phyloP scores from a whole-genome alignment of 2,329 filamentous ascomycete species.

The Paecilomyces variotii region DNA sequence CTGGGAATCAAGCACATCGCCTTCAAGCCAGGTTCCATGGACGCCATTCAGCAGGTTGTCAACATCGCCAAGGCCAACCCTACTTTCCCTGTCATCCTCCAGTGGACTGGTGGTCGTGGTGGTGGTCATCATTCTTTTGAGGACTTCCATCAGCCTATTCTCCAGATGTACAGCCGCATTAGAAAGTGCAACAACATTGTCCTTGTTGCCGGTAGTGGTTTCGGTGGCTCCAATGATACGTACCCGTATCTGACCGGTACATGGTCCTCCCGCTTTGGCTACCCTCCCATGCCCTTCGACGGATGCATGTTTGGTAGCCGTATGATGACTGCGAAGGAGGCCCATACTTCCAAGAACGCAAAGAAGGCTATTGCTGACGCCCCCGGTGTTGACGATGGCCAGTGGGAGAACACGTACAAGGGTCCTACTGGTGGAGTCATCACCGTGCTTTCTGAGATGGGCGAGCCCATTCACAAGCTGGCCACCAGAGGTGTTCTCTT shows the following conservation, averaged over 20 bases:
- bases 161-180: slow-evolving; percentile 86
- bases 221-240: slow-evolving; percentile 81
- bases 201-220: slow-evolving; percentile 82
- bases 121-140: slow-evolving; percentile 93
- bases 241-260: slow-evolving; percentile 85
- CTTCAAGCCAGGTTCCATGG: slow-evolving; percentile 86
- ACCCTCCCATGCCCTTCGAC: slow-evolving; percentile 90
- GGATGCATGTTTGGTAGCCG: slow-evolving; percentile 85
- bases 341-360: slow-evolving; percentile 75
- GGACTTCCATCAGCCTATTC: slow-evolving; percentile 86
- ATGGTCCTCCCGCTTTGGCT: slow-evolving; percentile 81
- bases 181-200: slow-evolving; percentile 80
- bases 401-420: slow-evolving; percentile 94
- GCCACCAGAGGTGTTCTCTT: slow-evolving; percentile 92
- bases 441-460: slow-evolving; percentile 97
- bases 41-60: slow-evolving; percentile 81
- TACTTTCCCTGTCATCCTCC: slow-evolving; percentile 81
- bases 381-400: slow-evolving; percentile 66
- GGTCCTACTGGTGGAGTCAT: slow-evolving; percentile 86
- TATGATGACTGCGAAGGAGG: slow-evolving; percentile 92
- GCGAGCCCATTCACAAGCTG: slow-evolving; percentile 97
- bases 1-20: slow-evolving; percentile 86
- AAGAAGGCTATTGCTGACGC: slow-evolving; percentile 88
- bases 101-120: slow-evolving; percentile 91
- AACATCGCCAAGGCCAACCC: slow-evolving; percentile 94